Base-by-base conservation (phyloP, 352 stramenopile genomes). In the Phytophthora sojae region DNA sequence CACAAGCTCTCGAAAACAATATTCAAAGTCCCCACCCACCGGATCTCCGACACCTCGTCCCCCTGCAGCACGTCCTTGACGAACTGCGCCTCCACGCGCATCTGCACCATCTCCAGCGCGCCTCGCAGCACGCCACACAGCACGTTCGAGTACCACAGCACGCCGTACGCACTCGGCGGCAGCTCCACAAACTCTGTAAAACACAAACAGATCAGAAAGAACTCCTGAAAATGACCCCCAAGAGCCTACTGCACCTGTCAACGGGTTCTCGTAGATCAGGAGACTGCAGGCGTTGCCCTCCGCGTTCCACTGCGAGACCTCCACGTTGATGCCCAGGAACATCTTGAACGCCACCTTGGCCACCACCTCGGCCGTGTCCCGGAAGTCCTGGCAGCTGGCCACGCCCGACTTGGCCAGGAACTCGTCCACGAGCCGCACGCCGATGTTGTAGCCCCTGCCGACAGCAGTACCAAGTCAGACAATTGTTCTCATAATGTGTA, bases 281-380 rank as follows among this genome's bases (percentile, higher is more conserved):
- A 99, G 87, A 66, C 87, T 97, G 72, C 97, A 99, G 4, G 84
- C 80, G 5, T 67, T 96, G 45, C 84, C 84, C 42, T 98, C 91
- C 30, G 82, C 76, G 69, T 97, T 97, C 87, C 96, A 98, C 71
- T 95, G 89, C 26, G 80, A 64, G 4, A 98, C 88, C 37, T 99
- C 97, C 35, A 88, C 92, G 50, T 88, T 95, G 59, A 99, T 90
- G n/a, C 97, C 97, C 21, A 99, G 76, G 72, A 99, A 99, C 97
- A 99, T 99, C 76, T 98, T 98, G 72, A 99, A 99, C 6, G 95
- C 97, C 26, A 98, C 91, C 66, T 99, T 98, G 39, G 95, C 89
- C 61, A 99, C 88, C 26, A 99, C 92, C 57, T 99, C 96, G 29
- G 94, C 86, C 15, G 97, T 99, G 63, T 99, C 96, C 37, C 85